Evolutionary conservation across 2,329 filamentous ascomycete species (phyloP), one percentile per base, ranked within the genome.

Genomic region (Penicillium olsonii): DNA sequence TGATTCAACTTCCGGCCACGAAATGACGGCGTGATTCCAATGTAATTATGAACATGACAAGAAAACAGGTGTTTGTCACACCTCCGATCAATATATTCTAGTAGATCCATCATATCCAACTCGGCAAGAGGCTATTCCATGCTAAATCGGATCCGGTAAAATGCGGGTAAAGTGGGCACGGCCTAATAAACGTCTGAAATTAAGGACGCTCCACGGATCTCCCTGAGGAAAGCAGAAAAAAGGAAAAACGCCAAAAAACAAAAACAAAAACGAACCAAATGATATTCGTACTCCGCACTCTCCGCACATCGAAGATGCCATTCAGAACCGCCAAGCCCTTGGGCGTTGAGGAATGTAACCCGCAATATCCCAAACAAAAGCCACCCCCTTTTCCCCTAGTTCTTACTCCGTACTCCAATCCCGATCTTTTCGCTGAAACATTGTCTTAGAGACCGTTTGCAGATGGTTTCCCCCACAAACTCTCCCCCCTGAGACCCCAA

Each of bases 1-100:
- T 40, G 59, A 63, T 14, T 52, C 43, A 14, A 42, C 47, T 5
- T 55, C 56, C 1, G 29, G 31, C 5, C 27, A 7, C 15, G 27
- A 8, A 17, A 29, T 40, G 27, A 27, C 34, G 18, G 27, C 27
- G 20, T 49, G 42, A 45, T 38, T 27, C 8, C 42, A 22, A 40
- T 50, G 22, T 50, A 40, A 20, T 22, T 37, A 45, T 45, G 41
- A 45, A 38, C 37, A 48, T 7, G 40, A 48, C 29, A 14, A 38
- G 12, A 44, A 46, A 27, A 46, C n/a, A n/a, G n/a, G n/a, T n/a
- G n/a, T n/a, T 38, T 14, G 31, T n/a, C 38, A 15, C 20, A 26
- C 22, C 24, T 38, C 20, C 24, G 12, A 5, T 4, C 29, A 31
- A 31, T 4, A 31, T n/a, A n/a, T n/a, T n/a, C n/a, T n/a, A n/a